These are phyloP conservation scores for Glycine latifolia DNA, from an alignment of 306 rosid genomes.

Conservation along the genomic window DNA sequence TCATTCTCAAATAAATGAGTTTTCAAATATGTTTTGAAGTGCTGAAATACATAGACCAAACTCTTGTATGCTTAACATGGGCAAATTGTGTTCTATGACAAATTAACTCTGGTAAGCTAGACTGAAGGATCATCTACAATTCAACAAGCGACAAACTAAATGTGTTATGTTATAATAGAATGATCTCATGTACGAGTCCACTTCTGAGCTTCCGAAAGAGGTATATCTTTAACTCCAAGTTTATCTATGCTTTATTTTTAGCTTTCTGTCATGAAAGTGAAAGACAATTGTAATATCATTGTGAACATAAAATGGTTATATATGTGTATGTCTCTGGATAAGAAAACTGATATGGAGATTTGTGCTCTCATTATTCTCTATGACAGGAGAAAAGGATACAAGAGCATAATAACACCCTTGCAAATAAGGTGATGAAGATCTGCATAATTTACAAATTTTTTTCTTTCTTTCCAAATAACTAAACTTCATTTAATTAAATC, in stretches of 20 bases:
- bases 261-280: conserved; percentile 8
- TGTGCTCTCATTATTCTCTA: background rate
- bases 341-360: conserved; percentile 19
- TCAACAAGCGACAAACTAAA: too few species aligned
- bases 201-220: conserved; percentile 82
- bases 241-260: conserved; percentile 1
- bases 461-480: background rate
- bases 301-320: background rate
- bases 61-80: too few species aligned
- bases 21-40: too few species aligned
- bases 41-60: too few species aligned
- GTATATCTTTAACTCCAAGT: conserved; percentile 42
- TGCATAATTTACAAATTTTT: background rate
- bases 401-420: conserved; percentile 71
- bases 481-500: background rate
- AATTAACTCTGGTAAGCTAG: too few species aligned
- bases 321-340: background rate
- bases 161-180: conserved; percentile 56
- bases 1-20: too few species aligned
- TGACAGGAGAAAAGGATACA: conserved; percentile 67
- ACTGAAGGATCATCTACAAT: too few species aligned
- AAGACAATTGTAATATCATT: background rate
- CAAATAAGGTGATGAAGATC: conserved; percentile 61
- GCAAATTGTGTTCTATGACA: too few species aligned
- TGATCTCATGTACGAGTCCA: conserved; percentile 73